Evolutionary conservation across 345 rosid species (phyloP), one percentile per base, ranked within the genome.

Genomic region (Salix brachista): DNA sequence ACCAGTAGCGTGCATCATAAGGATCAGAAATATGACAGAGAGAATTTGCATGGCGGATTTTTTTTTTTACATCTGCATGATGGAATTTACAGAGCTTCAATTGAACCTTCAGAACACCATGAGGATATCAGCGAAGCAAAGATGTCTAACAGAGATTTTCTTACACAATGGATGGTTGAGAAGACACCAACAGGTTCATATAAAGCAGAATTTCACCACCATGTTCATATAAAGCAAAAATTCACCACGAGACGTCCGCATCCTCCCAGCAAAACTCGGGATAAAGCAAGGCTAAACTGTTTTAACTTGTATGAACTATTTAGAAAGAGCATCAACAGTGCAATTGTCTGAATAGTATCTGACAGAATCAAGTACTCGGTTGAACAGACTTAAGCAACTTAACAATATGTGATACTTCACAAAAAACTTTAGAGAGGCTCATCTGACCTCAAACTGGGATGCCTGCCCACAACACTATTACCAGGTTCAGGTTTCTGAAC

Each of bases 401-500:
- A 9, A 23, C 5, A 58, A 9, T 58, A 58, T 3, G 28, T 58
- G 1, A 56, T 56, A 8, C 26, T 66, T 36, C 42, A 34, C 25
- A n/a, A 26, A 7, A 67, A 39, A 3, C 8, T 39, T 6, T 9
- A 21, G 18, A 67, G 21, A 12, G 44, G 13, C 46, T 67, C 30
- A 21, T 58, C 66, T 67, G 11, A 46, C 30, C 44, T 75, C n/a
- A 7, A 23, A 23, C 54, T 58, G 5, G 72, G 10, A 54, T 42
- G 58, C 74, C 23, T 42, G 19, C 41, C 72, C 9, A 79, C 41
- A 34, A 61, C 73, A 79, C 85, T 79, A 65, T 78, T 81, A 34
- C 87, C 87, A 8, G 91, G 87, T 60, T 78, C 66, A 39, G 81
- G 82, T 65, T 83, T 89, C 26, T 75, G 64, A 48, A 84, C 75